These are phyloP conservation scores for Blumeria hordei DNA, from an alignment of 2,329 filamentous ascomycete species.

Conservation along the genomic window DNA sequence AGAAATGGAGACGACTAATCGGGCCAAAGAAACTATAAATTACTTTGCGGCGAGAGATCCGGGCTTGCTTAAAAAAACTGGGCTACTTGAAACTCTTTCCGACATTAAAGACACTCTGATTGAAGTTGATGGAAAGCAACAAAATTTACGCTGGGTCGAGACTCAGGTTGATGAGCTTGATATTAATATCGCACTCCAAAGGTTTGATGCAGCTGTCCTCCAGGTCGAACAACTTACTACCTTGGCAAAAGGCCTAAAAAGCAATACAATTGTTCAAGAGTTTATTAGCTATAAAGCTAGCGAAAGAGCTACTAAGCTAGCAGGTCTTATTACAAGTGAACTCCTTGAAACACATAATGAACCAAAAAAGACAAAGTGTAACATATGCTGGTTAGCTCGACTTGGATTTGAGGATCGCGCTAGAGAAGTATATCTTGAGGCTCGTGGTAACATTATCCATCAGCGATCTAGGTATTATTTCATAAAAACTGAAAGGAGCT, in stretches of 20 bases:
- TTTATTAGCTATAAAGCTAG: slow-evolving; percentile 83
- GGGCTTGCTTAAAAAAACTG: slow-evolving; percentile 52
- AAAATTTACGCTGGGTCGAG: slow-evolving; percentile 90
- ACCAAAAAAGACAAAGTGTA: slow-evolving; percentile 50
- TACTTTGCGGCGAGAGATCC: slow-evolving; percentile 64
- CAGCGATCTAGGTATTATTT: slow-evolving; percentile 50
- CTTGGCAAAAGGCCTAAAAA: slow-evolving; percentile 57
- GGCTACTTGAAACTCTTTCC: slow-evolving; percentile 55
- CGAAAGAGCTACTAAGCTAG: slow-evolving; percentile 56
- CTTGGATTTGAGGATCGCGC: slow-evolving; percentile 81
- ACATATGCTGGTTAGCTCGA: slow-evolving; percentile 63
- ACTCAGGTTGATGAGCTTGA: slow-evolving; percentile 87
- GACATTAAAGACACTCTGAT: slow-evolving; percentile 72
- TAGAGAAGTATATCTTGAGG: slow-evolving; percentile 62
- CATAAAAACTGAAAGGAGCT: background rate
- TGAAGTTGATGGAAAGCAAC: slow-evolving; percentile 88
- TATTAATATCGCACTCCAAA: slow-evolving; percentile 80
- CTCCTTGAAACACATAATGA: slow-evolving; percentile 58
- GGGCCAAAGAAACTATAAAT: slow-evolving; percentile 62
- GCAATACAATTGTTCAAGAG: slow-evolving; percentile 69
- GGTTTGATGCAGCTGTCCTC: slow-evolving; percentile 62
- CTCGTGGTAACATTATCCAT: slow-evolving; percentile 53
- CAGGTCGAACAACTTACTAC: slow-evolving; percentile 67
- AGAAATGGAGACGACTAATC: slow-evolving; percentile 70
- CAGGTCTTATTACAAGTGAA: slow-evolving; percentile 50